Evolutionary conservation across 345 rosid genomes (phyloP).

Genomic region (Hirschfeldia incana): DNA sequence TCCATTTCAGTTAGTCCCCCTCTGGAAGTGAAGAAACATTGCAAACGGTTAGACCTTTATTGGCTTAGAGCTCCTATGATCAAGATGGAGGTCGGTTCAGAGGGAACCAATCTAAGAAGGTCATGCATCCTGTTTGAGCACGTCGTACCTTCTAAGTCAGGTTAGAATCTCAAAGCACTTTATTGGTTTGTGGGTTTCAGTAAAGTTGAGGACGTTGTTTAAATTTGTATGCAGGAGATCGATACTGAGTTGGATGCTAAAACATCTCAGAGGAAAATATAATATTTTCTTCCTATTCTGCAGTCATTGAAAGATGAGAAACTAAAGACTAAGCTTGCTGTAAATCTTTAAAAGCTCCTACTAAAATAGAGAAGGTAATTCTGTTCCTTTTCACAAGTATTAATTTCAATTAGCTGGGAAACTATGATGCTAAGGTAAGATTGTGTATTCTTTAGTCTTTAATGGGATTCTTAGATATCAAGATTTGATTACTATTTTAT

Average conservation of each 20-base stretch:
- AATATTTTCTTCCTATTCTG: neutral
- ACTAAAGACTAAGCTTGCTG: neutral
- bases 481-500: constrained; percentile 26
- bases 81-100: neutral
- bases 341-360: neutral
- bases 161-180: neutral
- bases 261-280: too few relatives aligned
- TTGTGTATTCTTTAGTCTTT: constrained; percentile 24
- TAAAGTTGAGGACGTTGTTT: neutral
- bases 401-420: neutral
- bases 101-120: neutral
- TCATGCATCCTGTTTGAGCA: neutral
- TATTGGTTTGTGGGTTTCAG: neutral
- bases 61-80: neutral
- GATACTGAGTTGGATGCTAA: neutral
- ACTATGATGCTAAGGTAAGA: constrained; percentile 87
- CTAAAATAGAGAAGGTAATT: neutral
- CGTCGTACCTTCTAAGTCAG: neutral
- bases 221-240: neutral
- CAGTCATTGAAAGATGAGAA: neutral
- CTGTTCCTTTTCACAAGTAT: neutral
- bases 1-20: too few relatives aligned
- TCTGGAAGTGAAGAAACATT: too few relatives aligned
- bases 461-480: neutral
- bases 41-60: too few relatives aligned